These are phyloP conservation scores for Aegilops tauschii DNA, from an alignment of 176 grass and related monocot genomes.

Conservation along the genomic window DNA sequence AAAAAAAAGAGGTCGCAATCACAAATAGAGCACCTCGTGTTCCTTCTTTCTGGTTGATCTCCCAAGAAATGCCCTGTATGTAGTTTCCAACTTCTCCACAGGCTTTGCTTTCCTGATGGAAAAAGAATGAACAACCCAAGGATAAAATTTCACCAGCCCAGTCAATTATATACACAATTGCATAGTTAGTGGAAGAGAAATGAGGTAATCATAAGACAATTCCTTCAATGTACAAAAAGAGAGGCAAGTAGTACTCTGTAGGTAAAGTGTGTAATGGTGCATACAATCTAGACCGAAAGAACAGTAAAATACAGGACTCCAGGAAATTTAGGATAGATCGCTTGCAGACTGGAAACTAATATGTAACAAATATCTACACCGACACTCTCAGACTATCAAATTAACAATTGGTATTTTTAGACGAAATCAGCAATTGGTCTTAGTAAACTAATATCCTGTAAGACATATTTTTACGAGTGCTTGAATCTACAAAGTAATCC, in stretches of 20 bases:
- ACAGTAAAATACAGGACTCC: background rate
- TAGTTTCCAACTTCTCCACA: slow-evolving; percentile 70
- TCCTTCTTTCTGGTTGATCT: slow-evolving; percentile 59
- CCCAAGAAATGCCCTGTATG: slow-evolving; percentile 68
- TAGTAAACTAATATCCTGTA: background rate
- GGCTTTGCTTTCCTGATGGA: slow-evolving; percentile 58
- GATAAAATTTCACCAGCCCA: background rate
- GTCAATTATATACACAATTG: background rate
- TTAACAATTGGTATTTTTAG: background rate
- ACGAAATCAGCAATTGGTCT: background rate
- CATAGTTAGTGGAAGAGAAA: background rate
- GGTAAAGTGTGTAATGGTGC: background rate
- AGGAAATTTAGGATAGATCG: background rate
- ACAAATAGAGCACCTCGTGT: slow-evolving; percentile 43
- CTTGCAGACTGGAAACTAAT: background rate
- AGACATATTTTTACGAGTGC: background rate
- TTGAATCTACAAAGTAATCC: background rate
- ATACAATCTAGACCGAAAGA: slow-evolving; percentile 8
- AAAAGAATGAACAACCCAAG: background rate
- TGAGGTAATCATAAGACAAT: background rate
- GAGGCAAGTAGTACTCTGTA: background rate
- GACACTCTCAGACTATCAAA: background rate
- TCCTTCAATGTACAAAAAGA: background rate
- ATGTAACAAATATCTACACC: background rate
- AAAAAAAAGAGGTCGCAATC: background rate